These are phyloP conservation scores for Yamadazyma taylorii DNA, from an alignment of 1,139 yeast species.

Conservation along the genomic window DNA sequence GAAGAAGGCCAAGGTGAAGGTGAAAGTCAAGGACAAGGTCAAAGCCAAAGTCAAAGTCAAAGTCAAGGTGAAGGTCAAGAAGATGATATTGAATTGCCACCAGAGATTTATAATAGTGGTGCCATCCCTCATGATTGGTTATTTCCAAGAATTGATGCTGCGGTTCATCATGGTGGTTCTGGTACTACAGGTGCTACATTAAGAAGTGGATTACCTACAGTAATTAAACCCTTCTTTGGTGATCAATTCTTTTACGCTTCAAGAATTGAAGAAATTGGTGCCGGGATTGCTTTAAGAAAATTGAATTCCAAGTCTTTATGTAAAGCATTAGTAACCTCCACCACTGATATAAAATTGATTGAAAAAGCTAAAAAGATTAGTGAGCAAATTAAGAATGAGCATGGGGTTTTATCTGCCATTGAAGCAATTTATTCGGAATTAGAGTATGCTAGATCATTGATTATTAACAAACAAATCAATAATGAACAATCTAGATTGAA, in stretches of 20 bases:
- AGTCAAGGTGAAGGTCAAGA: no score
- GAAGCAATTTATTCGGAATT: slow-evolving; percentile 73
- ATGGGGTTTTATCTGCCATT: slow-evolving; percentile 80
- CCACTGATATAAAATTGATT: slow-evolving; percentile 64
- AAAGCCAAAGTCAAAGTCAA: no score
- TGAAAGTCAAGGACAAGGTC: no score
- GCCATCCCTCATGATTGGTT: slow-evolving; percentile 93
- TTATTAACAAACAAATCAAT: slow-evolving; percentile 17
- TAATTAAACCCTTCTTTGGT: slow-evolving; percentile 93
- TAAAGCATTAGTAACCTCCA: slow-evolving; percentile 66
- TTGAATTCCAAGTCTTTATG: slow-evolving; percentile 63
- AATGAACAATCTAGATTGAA: slow-evolving; percentile 13
- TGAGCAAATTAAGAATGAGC: slow-evolving; percentile 59
- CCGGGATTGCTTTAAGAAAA: slow-evolving; percentile 72
- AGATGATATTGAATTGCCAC: slow-evolving; percentile 63
- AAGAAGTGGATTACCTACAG: slow-evolving; percentile 83
- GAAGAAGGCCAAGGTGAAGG: no score
- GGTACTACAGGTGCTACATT: slow-evolving; percentile 95
- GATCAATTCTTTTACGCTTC: slow-evolving; percentile 92
- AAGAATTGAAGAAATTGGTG: slow-evolving; percentile 86
- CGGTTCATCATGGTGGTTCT: slow-evolving; percentile 97
- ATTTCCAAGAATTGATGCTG: slow-evolving; percentile 85
- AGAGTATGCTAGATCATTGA: slow-evolving; percentile 67
- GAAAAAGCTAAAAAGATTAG: slow-evolving; percentile 67
- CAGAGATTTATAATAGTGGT: slow-evolving; percentile 66